These are phyloP conservation scores for Cladosporium halotolerans DNA, from an alignment of 2,329 filamentous ascomycete species.

Conservation along the genomic window DNA sequence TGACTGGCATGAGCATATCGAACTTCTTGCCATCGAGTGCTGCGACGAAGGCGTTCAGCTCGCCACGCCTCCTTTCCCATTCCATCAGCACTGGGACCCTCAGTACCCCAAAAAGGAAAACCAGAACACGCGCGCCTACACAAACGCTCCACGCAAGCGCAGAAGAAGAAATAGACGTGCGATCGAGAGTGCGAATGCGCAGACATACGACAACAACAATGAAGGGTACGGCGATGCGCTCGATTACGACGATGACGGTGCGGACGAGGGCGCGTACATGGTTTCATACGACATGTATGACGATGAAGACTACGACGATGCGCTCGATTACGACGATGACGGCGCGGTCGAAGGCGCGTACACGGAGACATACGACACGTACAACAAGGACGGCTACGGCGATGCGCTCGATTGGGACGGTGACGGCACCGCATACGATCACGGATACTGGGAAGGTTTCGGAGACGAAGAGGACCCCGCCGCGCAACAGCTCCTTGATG, in stretches of 20 bases:
- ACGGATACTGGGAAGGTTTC: not conserved
- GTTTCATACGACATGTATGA: slow-evolving; percentile 24
- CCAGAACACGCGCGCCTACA: slow-evolving; percentile 26
- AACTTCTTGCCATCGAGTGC: slow-evolving; percentile 77
- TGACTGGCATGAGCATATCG: slow-evolving; percentile 66
- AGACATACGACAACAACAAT: slow-evolving; percentile 34
- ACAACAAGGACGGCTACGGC: slow-evolving; percentile 15
- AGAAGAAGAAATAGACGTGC: slow-evolving; percentile 28
- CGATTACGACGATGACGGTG: slow-evolving; percentile 39
- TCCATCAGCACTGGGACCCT: slow-evolving; percentile 76
- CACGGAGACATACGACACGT: slow-evolving; percentile 24
- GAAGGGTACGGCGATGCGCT: slow-evolving; percentile 29
- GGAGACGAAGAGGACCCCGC: slow-evolving; percentile 23
- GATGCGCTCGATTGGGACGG: not conserved
- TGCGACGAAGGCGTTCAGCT: slow-evolving; percentile 62
- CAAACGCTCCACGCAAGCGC: slow-evolving; percentile 37
- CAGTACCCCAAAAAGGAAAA: slow-evolving; percentile 50
- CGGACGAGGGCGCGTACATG: slow-evolving; percentile 23
- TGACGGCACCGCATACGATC: not conserved
- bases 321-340: not conserved
- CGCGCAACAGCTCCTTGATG: slow-evolving; percentile 25
- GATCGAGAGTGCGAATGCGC: slow-evolving; percentile 45
- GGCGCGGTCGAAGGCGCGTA: slow-evolving; percentile 20
- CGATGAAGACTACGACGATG: slow-evolving; percentile 11
- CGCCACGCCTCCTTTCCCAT: slow-evolving; percentile 78